Conservation (phyloP, 257 asterid genomes). For the Solanum phureja region DNA sequence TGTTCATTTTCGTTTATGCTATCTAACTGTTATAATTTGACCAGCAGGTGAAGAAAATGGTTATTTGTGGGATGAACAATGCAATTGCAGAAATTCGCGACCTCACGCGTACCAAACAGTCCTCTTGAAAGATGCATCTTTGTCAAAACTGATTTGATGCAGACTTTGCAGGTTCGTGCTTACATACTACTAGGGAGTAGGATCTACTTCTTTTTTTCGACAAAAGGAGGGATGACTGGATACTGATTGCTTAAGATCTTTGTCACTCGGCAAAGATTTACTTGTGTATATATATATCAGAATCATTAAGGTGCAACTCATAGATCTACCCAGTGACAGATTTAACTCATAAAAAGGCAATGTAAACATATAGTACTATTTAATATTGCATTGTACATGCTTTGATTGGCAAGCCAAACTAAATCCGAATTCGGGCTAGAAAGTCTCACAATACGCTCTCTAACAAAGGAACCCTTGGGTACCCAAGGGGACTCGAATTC, state of each 20-base stretch:
- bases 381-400: background rate
- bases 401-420: background rate
- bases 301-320: background rate
- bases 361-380: background rate
- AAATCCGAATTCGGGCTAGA: background rate
- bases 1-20: background rate
- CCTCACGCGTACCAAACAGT: background rate
- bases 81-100: slow-evolving; percentile 58
- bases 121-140: background rate
- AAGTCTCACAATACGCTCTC: too few species aligned
- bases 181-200: background rate
- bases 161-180: background rate
- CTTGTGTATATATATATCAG: background rate
- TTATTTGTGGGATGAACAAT: slow-evolving; percentile 44
- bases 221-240: background rate
- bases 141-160: background rate
- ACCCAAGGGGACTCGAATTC: too few species aligned
- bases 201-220: background rate
- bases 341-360: background rate
- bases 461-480: too few species aligned
- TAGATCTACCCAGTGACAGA: background rate
- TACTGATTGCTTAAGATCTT: background rate
- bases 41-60: slow-evolving; percentile 80
- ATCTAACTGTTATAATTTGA: slow-evolving; percentile 1
- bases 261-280: background rate